Base-by-base conservation (phyloP, 441 rosid species). In the Euphorbia celastroides region DNA sequence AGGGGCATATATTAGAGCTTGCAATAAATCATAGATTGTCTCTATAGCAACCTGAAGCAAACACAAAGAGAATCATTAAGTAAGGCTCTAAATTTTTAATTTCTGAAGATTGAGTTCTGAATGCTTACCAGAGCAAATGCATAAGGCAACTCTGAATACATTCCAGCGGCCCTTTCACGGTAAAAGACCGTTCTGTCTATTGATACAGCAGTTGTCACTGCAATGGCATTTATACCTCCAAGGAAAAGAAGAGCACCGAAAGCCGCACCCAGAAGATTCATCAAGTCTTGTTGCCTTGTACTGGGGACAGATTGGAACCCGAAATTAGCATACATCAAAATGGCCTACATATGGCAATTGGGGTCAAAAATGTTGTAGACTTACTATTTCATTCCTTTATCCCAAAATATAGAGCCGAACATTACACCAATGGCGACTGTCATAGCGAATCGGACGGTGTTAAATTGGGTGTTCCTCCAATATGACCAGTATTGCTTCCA, bases 171-270 rank as follows among this genome's bases (percentile, higher is more conserved):
- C n/a, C n/a, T n/a, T n/a, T n/a, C n/a, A n/a, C n/a, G 87, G 76
- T 93, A 93, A 75, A 91, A 93, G 28, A 89, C 89, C 3, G 88
- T 87, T 74, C 97, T 80, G 50, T 93, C 97, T 12, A 84, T 70
- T 28, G 95, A 76, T 20, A 93, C 80, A 5, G 81, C 77, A 19
- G 92, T 69, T 67, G 78, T 85, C 61, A 88, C 88, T 9, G 95
- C 58, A 25, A 86, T 57, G 70, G 92, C 80, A 62, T 89, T 91
- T 67, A 83, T 82, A 55, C 78, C 87, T 66, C 99, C 96, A 2
- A 93, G 95, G 87, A 93, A 91, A 13, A 87, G 26, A 32, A 89
- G 74, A 2, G 93, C 89, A 54, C 92, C 52, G 70, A 83, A 88
- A 16, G 75, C 75, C 16, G 90, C 91, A 75, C 92, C 92, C 8